Conservation (phyloP, 176 grass and related monocot genomes). For the Eragrostis curvula region DNA sequence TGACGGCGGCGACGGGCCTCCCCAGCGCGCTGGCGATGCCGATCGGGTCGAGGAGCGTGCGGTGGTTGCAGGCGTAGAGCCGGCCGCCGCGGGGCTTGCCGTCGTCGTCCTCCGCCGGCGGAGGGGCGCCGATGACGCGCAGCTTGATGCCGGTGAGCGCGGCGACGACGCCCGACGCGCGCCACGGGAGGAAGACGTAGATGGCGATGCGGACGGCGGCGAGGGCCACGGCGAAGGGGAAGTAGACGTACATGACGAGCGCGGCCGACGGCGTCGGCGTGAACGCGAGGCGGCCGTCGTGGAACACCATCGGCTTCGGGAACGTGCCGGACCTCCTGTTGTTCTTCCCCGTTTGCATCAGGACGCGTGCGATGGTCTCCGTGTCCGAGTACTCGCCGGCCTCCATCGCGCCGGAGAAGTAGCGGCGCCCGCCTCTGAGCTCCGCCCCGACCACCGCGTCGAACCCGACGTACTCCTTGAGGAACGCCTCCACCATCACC, state of each 20-base stretch:
- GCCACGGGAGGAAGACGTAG: slow-evolving; percentile 58
- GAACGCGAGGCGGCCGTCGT: slow-evolving; percentile 73
- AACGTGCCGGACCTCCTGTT: background rate
- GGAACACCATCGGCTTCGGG: slow-evolving; percentile 62
- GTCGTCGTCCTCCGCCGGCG: too few relatives aligned
- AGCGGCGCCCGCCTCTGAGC: slow-evolving; percentile 15
- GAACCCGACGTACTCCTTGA: slow-evolving; percentile 46
- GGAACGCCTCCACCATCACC: slow-evolving; percentile 52
- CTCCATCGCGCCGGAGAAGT: slow-evolving; percentile 48
- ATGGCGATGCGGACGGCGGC: slow-evolving; percentile 43
- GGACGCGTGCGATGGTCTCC: background rate
- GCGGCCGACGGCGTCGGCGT: slow-evolving; percentile 51
- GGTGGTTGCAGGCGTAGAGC: slow-evolving; percentile 79
- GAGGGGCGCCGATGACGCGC: slow-evolving; percentile 16
- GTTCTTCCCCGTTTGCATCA: background rate
- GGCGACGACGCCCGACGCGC: slow-evolving; percentile 22
- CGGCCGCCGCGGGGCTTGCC: too few relatives aligned
- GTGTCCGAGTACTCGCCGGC: background rate
- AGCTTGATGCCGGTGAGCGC: slow-evolving; percentile 47
- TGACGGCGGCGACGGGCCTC: slow-evolving; percentile 38
- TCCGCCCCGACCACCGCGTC: slow-evolving; percentile 31
- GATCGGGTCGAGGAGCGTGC: slow-evolving; percentile 72
- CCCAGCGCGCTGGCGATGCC: slow-evolving; percentile 58
- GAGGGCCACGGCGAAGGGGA: slow-evolving; percentile 56
- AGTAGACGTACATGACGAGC: slow-evolving; percentile 69